Evolutionary conservation across 1,139 yeast genomes (phyloP), one percentile per base, ranked within the genome.

Genomic region (Candida glucosophila): DNA sequence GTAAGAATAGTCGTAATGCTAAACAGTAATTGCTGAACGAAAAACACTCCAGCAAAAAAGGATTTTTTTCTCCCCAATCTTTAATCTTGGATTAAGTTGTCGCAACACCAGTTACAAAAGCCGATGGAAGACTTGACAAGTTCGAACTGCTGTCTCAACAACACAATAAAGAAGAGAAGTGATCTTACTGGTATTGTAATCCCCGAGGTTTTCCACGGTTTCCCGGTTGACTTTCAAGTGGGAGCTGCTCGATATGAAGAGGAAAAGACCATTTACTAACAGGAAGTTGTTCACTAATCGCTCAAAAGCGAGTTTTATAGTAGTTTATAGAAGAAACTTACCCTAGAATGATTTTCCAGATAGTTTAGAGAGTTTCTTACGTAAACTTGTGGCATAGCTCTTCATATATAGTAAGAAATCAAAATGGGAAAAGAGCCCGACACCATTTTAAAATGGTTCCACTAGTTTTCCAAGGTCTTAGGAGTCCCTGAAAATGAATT

Each of bases 91-190:
- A n/a, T n/a, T n/a, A n/a, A n/a, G 18, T 16, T 16, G 18, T 16
- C 8, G n/a, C 18, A 16, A n/a, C n/a, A 16, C 18, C 18, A n/a
- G 18, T 16, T n/a, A 16, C 18, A 8, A 16, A 16, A 16, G 18
- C 18, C 9, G n/a, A n/a, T 8, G n/a, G n/a, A n/a, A n/a, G n/a
- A 8, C 18, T 16, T 16, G 18, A 16, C n/a, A 8, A 8, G 8
- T 16, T 16, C 9, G 18, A 16, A 8, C n/a, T 16, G 18, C 8
- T 8, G 9, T 16, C 8, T n/a, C 8, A 8, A 16, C 18, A 8
- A 8, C 8, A 16, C 9, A 16, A n/a, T n/a, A 16, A 16, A 16
- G 18, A 16, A n/a, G 18, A 16, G 8, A n/a, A 16, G n/a, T 8
- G 8, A 8, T n/a, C 9, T 16, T 16, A n/a, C 9, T 8, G 18